These are phyloP conservation scores for Fusarium heterosporum DNA, from an alignment of 2,329 filamentous ascomycete species.

Conservation along the genomic window DNA sequence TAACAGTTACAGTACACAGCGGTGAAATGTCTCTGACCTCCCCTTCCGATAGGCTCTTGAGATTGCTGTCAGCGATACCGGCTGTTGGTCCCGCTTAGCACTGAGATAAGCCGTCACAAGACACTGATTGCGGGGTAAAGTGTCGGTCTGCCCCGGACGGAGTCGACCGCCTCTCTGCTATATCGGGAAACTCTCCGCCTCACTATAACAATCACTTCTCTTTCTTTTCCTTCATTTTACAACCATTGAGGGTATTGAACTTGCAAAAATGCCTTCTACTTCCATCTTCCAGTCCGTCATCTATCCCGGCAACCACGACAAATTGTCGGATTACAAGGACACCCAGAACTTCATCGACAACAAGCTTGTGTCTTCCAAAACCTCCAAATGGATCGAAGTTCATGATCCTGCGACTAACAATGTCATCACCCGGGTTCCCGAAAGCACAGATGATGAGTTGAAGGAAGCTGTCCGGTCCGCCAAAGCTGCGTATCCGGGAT, in stretches of 20 bases:
- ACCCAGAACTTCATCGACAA: constrained; percentile 82
- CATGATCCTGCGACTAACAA: constrained; percentile 84
- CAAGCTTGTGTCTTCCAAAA: constrained; percentile 71
- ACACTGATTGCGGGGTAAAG: constrained; percentile 32
- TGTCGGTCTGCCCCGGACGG: constrained; percentile 33
- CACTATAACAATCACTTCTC: constrained; percentile 1
- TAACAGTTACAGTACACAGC: background rate
- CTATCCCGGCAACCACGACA: constrained; percentile 44
- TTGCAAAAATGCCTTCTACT: constrained; percentile 28
- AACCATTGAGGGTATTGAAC: background rate
- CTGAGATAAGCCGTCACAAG: constrained; percentile 28
- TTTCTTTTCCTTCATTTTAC: background rate
- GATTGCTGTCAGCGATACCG: background rate
- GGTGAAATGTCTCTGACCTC: background rate
- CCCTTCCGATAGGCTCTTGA: background rate
- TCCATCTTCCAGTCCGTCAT: constrained; percentile 32
- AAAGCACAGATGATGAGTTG: constrained; percentile 77
- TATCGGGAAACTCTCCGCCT: constrained; percentile 31
- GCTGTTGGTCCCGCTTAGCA: constrained; percentile 15
- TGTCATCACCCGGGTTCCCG: constrained; percentile 79
- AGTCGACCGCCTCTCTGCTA: constrained; percentile 28
- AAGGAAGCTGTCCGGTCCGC: constrained; percentile 76
- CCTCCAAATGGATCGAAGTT: constrained; percentile 77
- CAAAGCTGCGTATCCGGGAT: constrained; percentile 74
- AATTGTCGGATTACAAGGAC: constrained; percentile 55